Base-by-base conservation (phyloP, 192 early-diverging fungal species). In the Rhizoclosmatium globosum region DNA sequence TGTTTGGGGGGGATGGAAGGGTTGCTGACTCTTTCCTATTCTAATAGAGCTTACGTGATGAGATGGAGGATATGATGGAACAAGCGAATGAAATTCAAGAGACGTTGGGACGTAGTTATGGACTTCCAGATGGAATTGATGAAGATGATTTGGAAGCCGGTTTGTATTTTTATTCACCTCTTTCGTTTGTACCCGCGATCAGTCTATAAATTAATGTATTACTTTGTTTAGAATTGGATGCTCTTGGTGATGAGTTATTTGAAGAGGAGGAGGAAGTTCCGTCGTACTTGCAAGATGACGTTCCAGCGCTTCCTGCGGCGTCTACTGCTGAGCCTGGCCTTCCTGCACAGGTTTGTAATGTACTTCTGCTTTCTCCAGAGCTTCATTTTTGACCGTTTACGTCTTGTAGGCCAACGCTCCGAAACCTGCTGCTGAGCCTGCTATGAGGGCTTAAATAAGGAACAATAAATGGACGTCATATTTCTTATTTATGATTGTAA, bases 41-140 rank as follows among this genome's bases (percentile, higher is more conserved):
- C 4, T 31, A 21, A 47, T 41, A 95, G 94, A 85, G 90, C 82
- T 89, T 99, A 76, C 97, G 98, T 90, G 96, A 99, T 76, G 98
- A 99, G 80, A 96, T 99, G 95, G 95, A 97, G 61, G 98, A 99
- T 74, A 85, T 99, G 70, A 82, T 99, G 86, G 98, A 97, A 65
- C 94, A 95, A 81, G 95, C 97, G 9, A 98, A 96, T 84, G 98
- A 99, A 78, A 88, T 99, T 48, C 98, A 99, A 85, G 97, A 99
- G 87, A 87, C 94, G 45, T 85, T 99, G 79, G 95, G 94, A 15
- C 84, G 97, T 60, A 93, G 94, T 23, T 99, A 99, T 87, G 92
- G 92, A 21, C 81, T 98, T 13, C 98, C 98, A 4, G 97, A 98
- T 47, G 98, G 96, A 50, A 85, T 99, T 62, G 96, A 99, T 67